Conservation (phyloP, 2,329 filamentous ascomycete genomes). For the Penicillium hordei region DNA sequence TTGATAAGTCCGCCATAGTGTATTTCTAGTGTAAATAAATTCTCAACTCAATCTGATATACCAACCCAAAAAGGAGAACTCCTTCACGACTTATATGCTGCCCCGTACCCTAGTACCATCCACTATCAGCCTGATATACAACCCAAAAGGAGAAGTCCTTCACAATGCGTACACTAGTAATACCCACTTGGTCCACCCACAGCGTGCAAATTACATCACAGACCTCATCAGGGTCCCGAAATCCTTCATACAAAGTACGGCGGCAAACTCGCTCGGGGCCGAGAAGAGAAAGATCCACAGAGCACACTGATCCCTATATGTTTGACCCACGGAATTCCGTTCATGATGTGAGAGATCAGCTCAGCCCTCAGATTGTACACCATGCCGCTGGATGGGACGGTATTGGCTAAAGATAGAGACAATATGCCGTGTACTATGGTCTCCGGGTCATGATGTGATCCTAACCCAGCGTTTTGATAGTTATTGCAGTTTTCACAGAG, state of each 20-base stretch:
- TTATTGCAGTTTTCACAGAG: background rate
- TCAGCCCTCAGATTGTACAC: background rate
- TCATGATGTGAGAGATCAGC: background rate
- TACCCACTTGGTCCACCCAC: background rate
- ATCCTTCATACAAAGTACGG: background rate
- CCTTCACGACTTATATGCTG: conserved; percentile 1
- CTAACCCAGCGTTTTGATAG: background rate
- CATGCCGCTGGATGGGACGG: background rate
- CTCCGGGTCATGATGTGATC: background rate
- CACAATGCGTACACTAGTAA: background rate
- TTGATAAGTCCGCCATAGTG: conserved; percentile 5
- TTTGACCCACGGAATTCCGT: background rate
- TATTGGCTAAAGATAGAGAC: background rate
- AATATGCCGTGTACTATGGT: no score
- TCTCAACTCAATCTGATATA: background rate
- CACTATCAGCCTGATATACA: background rate
- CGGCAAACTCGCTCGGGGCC: background rate
- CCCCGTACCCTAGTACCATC: background rate
- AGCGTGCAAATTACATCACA: background rate
- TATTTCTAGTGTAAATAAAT: background rate
- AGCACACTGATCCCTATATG: background rate
- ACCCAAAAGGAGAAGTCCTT: background rate
- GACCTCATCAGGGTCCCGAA: background rate
- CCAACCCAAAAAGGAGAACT: background rate
- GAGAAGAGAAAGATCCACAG: background rate